phyloP scores from a whole-genome alignment of 2,329 filamentous ascomycete genomes.

The Cladophialophora psammophila region DNA sequence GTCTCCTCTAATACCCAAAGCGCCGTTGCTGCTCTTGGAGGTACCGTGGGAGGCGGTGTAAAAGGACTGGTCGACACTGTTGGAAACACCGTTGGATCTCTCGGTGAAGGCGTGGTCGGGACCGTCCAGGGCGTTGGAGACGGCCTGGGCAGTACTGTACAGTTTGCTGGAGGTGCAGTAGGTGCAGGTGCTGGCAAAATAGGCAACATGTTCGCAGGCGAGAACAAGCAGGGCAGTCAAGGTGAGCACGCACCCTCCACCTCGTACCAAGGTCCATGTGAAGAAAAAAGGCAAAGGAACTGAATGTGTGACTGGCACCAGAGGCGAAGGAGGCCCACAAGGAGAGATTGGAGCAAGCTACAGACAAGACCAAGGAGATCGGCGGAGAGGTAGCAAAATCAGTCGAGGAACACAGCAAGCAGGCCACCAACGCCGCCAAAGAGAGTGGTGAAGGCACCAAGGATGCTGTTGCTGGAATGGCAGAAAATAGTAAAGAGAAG shows the following conservation, averaged over 20 bases:
- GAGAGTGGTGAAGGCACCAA: slow-evolving; percentile 18
- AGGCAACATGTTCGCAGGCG: slow-evolving; percentile 30
- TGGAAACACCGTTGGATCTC: slow-evolving; percentile 36
- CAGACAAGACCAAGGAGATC: slow-evolving; percentile 29
- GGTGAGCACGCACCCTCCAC: slow-evolving; percentile 13
- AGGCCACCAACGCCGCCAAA: slow-evolving; percentile 23
- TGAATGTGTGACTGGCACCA: slow-evolving; percentile 1
- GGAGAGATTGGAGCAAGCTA: slow-evolving; percentile 24
- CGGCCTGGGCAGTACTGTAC: slow-evolving; percentile 35
- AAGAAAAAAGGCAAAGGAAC: neutral
- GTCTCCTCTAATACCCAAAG: slow-evolving; percentile 33
- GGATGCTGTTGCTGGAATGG: slow-evolving; percentile 18
- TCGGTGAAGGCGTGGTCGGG: slow-evolving; percentile 33
- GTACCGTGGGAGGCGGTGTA: slow-evolving; percentile 35
- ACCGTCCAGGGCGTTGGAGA: slow-evolving; percentile 37
- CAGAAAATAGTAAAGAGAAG: slow-evolving; percentile 29
- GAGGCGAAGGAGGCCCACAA: slow-evolving; percentile 25
- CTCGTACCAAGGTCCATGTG: neutral
- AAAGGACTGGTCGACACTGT: slow-evolving; percentile 38
- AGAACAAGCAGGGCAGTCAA: slow-evolving; percentile 21
- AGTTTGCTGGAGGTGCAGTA: slow-evolving; percentile 36
- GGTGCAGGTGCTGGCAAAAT: slow-evolving; percentile 36
- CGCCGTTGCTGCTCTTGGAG: slow-evolving; percentile 35
- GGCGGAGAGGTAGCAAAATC: slow-evolving; percentile 18
- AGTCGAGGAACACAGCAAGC: slow-evolving; percentile 29